These are phyloP conservation scores for Helminthosporium solani DNA, from an alignment of 2,329 filamentous ascomycete species.

Conservation along the genomic window DNA sequence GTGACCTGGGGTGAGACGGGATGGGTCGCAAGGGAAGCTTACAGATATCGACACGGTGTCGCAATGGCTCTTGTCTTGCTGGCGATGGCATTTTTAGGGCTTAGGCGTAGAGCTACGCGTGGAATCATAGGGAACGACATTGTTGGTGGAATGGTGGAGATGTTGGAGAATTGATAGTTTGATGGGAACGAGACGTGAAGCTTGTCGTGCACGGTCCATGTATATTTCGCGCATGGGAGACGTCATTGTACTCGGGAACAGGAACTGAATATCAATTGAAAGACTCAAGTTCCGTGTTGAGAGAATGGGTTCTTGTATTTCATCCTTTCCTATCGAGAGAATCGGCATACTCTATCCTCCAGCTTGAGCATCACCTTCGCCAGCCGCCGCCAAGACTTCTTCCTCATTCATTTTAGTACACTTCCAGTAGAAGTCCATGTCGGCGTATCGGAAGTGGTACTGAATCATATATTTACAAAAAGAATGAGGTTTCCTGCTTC, in stretches of 20 bases:
- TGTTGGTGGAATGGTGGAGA: slow-evolving; percentile 6
- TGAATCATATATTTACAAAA: slow-evolving; percentile 27
- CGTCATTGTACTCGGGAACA: background rate
- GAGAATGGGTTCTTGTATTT: no score
- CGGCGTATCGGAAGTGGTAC: slow-evolving; percentile 29
- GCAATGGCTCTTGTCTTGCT: slow-evolving; percentile 23
- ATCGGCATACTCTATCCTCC: background rate
- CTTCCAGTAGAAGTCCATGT: slow-evolving; percentile 39
- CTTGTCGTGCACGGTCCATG: slow-evolving; percentile 7
- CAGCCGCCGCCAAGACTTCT: slow-evolving; percentile 7
- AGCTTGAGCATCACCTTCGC: slow-evolving; percentile 12
- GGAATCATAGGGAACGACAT: slow-evolving; percentile 32
- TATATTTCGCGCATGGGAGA: background rate
- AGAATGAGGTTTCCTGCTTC: slow-evolving; percentile 26
- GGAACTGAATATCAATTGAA: no score
- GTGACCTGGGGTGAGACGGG: slow-evolving; percentile 1
- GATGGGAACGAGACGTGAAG: slow-evolving; percentile 4
- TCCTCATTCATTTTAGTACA: no score
- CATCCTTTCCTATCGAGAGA: no score
- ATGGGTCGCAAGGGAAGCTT: slow-evolving; percentile 14
- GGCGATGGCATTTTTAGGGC: slow-evolving; percentile 15
- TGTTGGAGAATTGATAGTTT: slow-evolving; percentile 1
- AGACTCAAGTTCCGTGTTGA: no score
- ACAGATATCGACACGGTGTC: slow-evolving; percentile 26
- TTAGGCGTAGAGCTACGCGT: slow-evolving; percentile 22